Conservation (phyloP, 768 basidiomycete species). For the Porpolomopsis calyptriformis region DNA sequence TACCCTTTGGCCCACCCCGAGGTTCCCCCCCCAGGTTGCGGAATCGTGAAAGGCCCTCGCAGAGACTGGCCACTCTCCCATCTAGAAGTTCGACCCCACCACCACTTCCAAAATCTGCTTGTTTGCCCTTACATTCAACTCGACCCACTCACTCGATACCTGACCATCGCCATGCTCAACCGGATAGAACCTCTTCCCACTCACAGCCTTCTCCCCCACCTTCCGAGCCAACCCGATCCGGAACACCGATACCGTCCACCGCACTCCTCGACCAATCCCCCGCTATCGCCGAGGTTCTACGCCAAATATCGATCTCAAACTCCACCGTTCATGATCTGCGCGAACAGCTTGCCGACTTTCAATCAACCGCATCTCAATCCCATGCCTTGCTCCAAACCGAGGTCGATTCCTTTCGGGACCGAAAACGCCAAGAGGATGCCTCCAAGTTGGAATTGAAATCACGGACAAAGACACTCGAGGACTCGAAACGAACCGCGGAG, state of each 20-base stretch:
- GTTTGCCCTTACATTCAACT: slow-evolving; percentile 63
- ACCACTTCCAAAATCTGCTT: slow-evolving; percentile 73
- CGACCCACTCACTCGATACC: slow-evolving; percentile 26
- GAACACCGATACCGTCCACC: slow-evolving; percentile 25
- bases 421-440: slow-evolving; percentile 76
- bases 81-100: slow-evolving; percentile 67
- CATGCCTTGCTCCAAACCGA: slow-evolving; percentile 60
- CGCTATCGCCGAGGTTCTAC: slow-evolving; percentile 61
- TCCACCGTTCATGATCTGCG: slow-evolving; percentile 57
- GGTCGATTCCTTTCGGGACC: slow-evolving; percentile 59
- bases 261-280: slow-evolving; percentile 53
- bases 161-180: slow-evolving; percentile 16
- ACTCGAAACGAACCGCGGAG: slow-evolving; percentile 77
- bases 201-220: slow-evolving; percentile 18
- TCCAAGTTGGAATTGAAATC: slow-evolving; percentile 67
- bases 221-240: slow-evolving; percentile 21
- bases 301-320: slow-evolving; percentile 58
- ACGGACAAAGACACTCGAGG: slow-evolving; percentile 80
- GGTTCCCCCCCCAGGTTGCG: slow-evolving; percentile 47
- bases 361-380: slow-evolving; percentile 43
- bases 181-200: slow-evolving; percentile 15
- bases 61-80: slow-evolving; percentile 25
- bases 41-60: slow-evolving; percentile 47
- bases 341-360: slow-evolving; percentile 55
- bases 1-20: slow-evolving; percentile 29